Conservation (phyloP, 768 basidiomycete species). For the Boletus fagicola region DNA sequence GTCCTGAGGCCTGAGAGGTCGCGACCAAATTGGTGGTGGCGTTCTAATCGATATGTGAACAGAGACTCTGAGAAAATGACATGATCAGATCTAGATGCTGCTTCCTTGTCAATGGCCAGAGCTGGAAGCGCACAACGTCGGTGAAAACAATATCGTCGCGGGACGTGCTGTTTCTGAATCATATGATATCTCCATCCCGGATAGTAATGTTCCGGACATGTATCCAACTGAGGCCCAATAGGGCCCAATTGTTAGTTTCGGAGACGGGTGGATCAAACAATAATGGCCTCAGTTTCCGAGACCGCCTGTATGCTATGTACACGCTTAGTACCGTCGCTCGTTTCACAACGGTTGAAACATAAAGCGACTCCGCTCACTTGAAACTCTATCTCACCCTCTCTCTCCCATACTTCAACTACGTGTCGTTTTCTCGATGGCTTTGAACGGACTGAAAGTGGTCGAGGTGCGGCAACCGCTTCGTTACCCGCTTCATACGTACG, state of each 20-base stretch:
- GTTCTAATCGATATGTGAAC: not conserved
- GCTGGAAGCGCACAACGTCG: not conserved
- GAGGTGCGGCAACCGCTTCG: conserved; percentile 34
- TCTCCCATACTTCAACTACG: not conserved
- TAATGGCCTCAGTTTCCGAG: no score
- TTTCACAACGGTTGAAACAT: conserved; percentile 15
- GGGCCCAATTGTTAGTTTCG: not conserved
- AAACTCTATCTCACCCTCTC: not conserved
- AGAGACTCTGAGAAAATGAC: no score
- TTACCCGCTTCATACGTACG: not conserved
- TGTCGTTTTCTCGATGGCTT: conserved; percentile 37
- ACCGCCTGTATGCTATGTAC: no score
- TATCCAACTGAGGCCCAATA: not conserved
- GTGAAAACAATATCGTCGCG: not conserved
- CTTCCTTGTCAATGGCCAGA: no score
- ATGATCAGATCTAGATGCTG: no score
- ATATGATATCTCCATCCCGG: not conserved
- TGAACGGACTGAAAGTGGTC: conserved; percentile 49
- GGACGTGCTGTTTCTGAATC: not conserved
- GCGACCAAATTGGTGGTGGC: not conserved
- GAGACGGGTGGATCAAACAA: not conserved
- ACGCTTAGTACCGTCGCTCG: not conserved
- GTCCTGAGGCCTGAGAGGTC: not conserved
- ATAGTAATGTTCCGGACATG: not conserved
- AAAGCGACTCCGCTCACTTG: not conserved